Evolutionary conservation across 306 rosid species (phyloP).

Genomic region (Echinosophora koreensis): DNA sequence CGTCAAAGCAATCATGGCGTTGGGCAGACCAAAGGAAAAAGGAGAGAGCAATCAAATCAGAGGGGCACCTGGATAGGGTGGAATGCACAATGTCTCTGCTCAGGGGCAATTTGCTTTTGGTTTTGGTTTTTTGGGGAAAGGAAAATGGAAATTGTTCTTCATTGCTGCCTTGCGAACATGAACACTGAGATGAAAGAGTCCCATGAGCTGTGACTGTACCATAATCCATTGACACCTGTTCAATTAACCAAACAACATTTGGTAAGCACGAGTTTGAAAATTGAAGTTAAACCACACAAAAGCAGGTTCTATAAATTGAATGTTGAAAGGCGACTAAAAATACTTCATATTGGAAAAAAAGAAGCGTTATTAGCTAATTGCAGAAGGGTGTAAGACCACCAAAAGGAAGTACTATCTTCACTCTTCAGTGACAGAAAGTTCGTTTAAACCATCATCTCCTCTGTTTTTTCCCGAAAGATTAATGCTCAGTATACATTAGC

Average conservation of each 20-base stretch:
- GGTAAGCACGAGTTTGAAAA: neutral
- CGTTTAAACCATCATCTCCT: neutral
- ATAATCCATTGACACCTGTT: conserved; percentile 89
- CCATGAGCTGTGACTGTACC: conserved; percentile 88
- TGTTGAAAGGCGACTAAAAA: conserved; percentile 15
- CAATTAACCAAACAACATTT: conserved; percentile 31
- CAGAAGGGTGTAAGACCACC: neutral
- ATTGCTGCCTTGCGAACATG: too few species aligned
- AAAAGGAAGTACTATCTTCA: neutral
- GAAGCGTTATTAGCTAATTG: neutral
- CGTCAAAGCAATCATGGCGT: conserved; percentile 54
- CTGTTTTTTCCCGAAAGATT: neutral
- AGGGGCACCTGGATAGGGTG: conserved; percentile 53
- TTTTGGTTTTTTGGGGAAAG: too few species aligned
- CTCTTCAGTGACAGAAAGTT: neutral
- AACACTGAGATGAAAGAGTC: conserved; percentile 54
- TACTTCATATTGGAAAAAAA: neutral
- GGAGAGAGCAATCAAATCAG: conserved; percentile 60
- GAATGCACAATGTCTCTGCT: conserved; percentile 46
- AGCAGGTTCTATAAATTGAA: conserved; percentile 36
- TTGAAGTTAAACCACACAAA: conserved; percentile 18
- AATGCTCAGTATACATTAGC: too few species aligned
- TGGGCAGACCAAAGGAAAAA: conserved; percentile 61
- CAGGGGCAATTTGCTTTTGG: conserved; percentile 38
- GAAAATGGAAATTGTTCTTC: too few species aligned